Base-by-base conservation (phyloP, 805 yeast species). In the Wickerhamiella lipophila region DNA sequence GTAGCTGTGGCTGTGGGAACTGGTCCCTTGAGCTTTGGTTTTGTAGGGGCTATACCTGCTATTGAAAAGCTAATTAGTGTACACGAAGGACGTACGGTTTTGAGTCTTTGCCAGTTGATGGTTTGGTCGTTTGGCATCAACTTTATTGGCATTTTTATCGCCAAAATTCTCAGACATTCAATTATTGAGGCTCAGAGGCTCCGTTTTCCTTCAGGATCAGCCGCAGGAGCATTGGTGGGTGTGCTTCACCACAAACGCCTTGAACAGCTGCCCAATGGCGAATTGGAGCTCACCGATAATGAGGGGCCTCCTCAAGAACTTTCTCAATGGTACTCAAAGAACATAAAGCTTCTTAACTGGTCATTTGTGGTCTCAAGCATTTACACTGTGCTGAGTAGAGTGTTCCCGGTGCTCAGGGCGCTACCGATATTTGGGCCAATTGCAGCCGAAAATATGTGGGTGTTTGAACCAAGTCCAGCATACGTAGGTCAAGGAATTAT, bases 1-100 rank as follows among this genome's bases (percentile, higher is more conserved):
- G 77, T 89, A 26, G 86, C 97, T 0, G 96, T 92, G 4, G 96
- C 97, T 0, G 94, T 85, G 1, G 98, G 98, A 1, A 92, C 98
- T 0, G 97, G 97, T 0, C 98, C 98, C 0, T 69, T 89, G 53
- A 94, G 96, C 0, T 89, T 83, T 64, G 97, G 97, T 0, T 76
- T 89, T 54, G 94, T 89, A 18, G 98, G 98, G 1, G 88, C 94
- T 3, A 74, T 92, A 1, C 98, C 98, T 0, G 97, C 98, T 1
- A 81, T 89, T 48, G 97, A 89, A 60, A 85, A 87, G 66, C 81
- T 89, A 55, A 65, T 89, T 53, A 79, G 85, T 1, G 66, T 71
- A 0, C 86, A 79, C 32, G 98, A 89, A 62, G 65, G 68, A 13
- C 55, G 64, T 1, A 55, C 68, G 6, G 51, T 53, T 2, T 68